Evolutionary conservation across 2,329 filamentous ascomycete genomes (phyloP).

Genomic region (Fusarium sp.): DNA sequence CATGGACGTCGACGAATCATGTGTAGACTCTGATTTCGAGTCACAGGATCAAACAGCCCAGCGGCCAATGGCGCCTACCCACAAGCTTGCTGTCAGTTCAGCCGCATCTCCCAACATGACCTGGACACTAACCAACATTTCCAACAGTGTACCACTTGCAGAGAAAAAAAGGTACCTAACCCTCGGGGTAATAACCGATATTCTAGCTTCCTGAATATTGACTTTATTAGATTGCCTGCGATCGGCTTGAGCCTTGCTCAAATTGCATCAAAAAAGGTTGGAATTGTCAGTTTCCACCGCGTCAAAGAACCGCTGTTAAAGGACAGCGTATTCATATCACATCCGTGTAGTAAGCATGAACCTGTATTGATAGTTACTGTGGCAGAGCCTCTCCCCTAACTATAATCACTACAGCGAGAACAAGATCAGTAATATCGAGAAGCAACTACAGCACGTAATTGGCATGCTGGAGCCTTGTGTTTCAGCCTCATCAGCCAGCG

Average conservation of each 20-base stretch:
- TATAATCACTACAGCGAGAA: not conserved
- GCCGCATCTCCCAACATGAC: not conserved
- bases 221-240: not conserved
- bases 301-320: not conserved
- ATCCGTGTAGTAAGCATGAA: not conserved
- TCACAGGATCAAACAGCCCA: not conserved
- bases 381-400: not conserved
- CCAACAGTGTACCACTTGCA: not conserved
- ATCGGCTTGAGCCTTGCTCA: not conserved
- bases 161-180: not conserved
- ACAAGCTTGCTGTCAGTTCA: not conserved
- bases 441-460: constrained; percentile 7
- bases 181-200: not conserved
- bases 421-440: constrained; percentile 4
- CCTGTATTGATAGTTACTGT: not conserved
- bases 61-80: not conserved
- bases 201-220: not conserved
- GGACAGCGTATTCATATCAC: constrained; percentile 4
- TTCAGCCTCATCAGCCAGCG: not conserved
- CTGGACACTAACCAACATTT: not conserved
- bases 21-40: not conserved
- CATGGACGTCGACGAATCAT: not conserved
- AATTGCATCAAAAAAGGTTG: constrained; percentile 6
- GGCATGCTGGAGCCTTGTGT: not conserved
- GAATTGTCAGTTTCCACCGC: not conserved